phyloP scores from a whole-genome alignment of 768 basidiomycete species.

The Trametes meyenii region DNA sequence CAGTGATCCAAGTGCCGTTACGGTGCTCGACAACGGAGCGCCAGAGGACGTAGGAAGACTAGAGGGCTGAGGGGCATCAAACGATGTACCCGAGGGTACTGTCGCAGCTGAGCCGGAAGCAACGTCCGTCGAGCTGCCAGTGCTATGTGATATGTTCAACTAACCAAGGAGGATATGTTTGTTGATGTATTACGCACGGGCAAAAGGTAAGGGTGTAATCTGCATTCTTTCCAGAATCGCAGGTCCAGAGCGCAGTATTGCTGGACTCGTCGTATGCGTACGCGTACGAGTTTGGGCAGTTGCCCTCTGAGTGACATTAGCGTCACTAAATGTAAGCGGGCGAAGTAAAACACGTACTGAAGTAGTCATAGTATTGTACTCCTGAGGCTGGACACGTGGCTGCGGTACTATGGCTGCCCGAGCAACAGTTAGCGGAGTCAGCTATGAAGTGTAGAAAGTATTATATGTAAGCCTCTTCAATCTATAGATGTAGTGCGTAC shows the following conservation, averaged over 20 bases:
- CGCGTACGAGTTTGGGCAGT: constrained; percentile 30
- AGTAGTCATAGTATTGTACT: constrained; percentile 32
- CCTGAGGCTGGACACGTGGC: constrained; percentile 36
- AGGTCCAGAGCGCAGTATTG: constrained; percentile 57
- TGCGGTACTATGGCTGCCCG: constrained; percentile 34
- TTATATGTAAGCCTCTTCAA: no score
- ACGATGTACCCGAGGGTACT: no score
- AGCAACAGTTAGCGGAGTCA: constrained; percentile 39
- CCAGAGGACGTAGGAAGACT: no score
- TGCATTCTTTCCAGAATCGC: constrained; percentile 38
- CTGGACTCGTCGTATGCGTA: constrained; percentile 30
- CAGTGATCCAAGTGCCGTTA: no score
- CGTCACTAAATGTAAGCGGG: no score
- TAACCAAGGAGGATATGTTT: no score
- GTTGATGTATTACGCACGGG: constrained; percentile 21
- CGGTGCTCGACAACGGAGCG: no score
- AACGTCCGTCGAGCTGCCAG: no score
- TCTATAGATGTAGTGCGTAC: constrained; percentile 20
- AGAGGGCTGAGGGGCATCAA: no score
- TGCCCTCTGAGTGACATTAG: constrained; percentile 20
- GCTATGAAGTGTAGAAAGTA: constrained; percentile 20
- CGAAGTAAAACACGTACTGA: constrained; percentile 24
- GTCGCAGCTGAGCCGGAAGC: no score
- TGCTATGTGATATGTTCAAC: no score
- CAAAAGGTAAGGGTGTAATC: constrained; percentile 37